Percentiles rank a stretch among this genome's conserved stretches.
Evolutionary conservation across 2,329 filamentous ascomycete genomes (phyloP).

Genomic region (Aspergillus luchuensis): DNA sequence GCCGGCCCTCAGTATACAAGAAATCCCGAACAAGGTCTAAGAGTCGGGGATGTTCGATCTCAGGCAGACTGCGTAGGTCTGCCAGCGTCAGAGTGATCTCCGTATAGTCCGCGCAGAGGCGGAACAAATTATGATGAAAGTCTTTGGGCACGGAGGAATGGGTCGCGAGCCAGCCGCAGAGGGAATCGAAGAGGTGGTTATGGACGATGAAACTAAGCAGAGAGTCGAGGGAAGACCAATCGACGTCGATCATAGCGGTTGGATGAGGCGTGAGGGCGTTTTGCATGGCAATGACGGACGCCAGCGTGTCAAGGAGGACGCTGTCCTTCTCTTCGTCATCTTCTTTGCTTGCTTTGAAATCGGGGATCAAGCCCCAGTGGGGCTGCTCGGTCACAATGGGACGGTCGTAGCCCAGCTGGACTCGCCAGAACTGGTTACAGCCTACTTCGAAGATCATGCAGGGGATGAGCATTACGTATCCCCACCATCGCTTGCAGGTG

Average conservation of each 20-base stretch:
- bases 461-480: slow-evolving; percentile 54
- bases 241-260: slow-evolving; percentile 5
- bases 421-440: slow-evolving; percentile 55
- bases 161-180: slow-evolving; percentile 29
- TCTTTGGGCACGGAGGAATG: slow-evolving; percentile 19
- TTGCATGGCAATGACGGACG: slow-evolving; percentile 11
- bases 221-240: slow-evolving; percentile 21
- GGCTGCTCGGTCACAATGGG: slow-evolving; percentile 25
- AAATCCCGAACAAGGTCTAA: slow-evolving; percentile 11
- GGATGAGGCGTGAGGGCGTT: slow-evolving; percentile 7
- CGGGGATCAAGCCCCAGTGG: neutral
- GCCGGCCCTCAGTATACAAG: slow-evolving; percentile 8
- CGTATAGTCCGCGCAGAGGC: neutral
- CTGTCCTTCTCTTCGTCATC: slow-evolving; percentile 14
- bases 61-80: slow-evolving; percentile 2
- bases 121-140: slow-evolving; percentile 10
- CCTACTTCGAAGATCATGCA: slow-evolving; percentile 51
- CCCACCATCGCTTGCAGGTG: slow-evolving; percentile 55
- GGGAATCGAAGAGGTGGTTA: slow-evolving; percentile 31
- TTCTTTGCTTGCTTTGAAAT: neutral
- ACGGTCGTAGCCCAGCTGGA: slow-evolving; percentile 50
- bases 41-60: neutral
- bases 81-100: neutral
- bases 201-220: slow-evolving; percentile 28
- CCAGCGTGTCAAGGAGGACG: slow-evolving; percentile 12